Percentiles rank a stretch among this genome's conserved stretches.
Evolutionary conservation across 2,329 filamentous ascomycete genomes (phyloP).

Genomic region (Aspergillus latus): DNA sequence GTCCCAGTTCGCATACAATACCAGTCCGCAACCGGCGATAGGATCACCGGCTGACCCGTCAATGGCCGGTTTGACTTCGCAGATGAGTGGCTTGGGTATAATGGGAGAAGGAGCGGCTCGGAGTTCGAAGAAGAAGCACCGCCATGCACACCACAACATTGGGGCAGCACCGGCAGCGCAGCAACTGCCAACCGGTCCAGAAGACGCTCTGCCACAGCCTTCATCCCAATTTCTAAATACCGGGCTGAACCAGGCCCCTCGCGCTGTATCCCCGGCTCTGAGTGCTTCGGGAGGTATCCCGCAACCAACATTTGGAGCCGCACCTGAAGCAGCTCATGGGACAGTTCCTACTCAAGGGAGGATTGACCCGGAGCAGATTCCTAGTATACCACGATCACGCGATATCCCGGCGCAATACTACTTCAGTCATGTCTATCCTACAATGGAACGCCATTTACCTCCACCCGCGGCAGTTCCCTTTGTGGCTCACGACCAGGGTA

Average conservation of each 20-base stretch:
- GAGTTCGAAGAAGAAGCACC: constrained; percentile 80
- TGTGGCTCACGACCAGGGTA: constrained; percentile 93
- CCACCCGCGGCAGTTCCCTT: constrained; percentile 87
- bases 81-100: constrained; percentile 76
- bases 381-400: constrained; percentile 82
- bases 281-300: constrained; percentile 27
- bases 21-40: constrained; percentile 27
- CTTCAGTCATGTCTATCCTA: constrained; percentile 84
- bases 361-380: constrained; percentile 88
- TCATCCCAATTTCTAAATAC: constrained; percentile 62
- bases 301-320: constrained; percentile 49
- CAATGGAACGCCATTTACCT: constrained; percentile 89
- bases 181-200: constrained; percentile 59
- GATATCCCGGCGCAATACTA: constrained; percentile 82
- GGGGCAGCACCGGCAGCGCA: constrained; percentile 60
- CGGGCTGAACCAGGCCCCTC: constrained; percentile 43
- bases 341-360: constrained; percentile 67
- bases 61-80: constrained; percentile 53
- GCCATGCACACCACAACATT: constrained; percentile 87
- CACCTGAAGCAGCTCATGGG: constrained; percentile 50
- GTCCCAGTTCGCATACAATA: constrained; percentile 30
- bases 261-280: constrained; percentile 29
- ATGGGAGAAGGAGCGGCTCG: constrained; percentile 51
- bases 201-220: constrained; percentile 49
- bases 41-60: constrained; percentile 28